These are phyloP conservation scores for Ceratocystis huliohia DNA, from an alignment of 2,329 filamentous ascomycete genomes.

Conservation along the genomic window DNA sequence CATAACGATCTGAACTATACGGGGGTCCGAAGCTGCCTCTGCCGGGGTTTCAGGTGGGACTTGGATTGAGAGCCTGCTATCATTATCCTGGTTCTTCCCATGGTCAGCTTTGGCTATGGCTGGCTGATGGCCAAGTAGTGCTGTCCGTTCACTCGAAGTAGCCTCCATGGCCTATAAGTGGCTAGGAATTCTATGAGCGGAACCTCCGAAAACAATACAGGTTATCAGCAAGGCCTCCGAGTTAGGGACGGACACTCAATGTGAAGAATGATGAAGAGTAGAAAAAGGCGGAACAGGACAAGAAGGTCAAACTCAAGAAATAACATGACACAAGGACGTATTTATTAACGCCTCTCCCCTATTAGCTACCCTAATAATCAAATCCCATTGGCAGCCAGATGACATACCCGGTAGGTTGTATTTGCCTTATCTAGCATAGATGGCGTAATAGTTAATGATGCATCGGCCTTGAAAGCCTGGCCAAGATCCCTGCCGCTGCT, in stretches of 20 bases:
- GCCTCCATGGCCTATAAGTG: not conserved
- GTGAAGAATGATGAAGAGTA: not conserved
- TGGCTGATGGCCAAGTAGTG: not conserved
- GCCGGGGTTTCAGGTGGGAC: not conserved
- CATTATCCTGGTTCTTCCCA: not conserved
- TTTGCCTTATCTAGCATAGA: not conserved
- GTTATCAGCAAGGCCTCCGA: not conserved
- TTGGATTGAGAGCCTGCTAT: not conserved
- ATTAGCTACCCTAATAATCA: not conserved
- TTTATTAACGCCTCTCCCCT: not conserved
- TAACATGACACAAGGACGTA: not conserved
- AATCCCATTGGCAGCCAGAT: not conserved
- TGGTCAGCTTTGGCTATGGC: not conserved
- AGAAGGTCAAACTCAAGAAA: not conserved
- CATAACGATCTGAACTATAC: constrained; percentile 17
- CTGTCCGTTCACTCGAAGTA: not conserved
- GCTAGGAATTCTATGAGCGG: not conserved
- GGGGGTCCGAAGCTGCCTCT: not conserved
- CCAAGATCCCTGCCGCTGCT: not conserved
- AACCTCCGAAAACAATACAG: not conserved
- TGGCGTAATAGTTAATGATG: not conserved
- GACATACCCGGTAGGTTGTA: not conserved
- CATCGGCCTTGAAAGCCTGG: not conserved
- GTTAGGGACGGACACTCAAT: too few relatives aligned
- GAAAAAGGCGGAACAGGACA: not conserved